Conservation (phyloP, 1,139 yeast genomes). For the Saccharomycopsis phalli region DNA sequence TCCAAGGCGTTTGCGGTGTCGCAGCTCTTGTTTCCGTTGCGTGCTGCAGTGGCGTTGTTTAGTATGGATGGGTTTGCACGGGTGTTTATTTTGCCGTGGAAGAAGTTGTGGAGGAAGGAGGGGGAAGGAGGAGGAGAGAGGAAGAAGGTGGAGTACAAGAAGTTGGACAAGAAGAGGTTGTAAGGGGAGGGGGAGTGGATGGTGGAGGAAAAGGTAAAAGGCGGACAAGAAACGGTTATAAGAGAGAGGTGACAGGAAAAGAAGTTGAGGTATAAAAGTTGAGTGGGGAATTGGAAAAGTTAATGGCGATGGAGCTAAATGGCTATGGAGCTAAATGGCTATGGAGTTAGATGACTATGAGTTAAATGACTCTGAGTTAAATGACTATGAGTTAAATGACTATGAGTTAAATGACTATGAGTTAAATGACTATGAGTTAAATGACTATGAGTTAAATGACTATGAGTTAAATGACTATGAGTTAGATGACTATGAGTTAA, state of each 20-base stretch:
- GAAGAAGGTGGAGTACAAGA: constrained; percentile 11
- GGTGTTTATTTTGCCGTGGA: constrained; percentile 4
- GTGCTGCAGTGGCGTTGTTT: constrained; percentile 9
- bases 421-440: no score
- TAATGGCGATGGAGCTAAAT: no score
- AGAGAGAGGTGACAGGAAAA: neutral
- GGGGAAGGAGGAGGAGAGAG: constrained; percentile 9
- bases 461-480: no score
- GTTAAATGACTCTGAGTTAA: no score
- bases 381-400: no score
- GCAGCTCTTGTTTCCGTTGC: constrained; percentile 6
- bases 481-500: no score
- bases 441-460: no score
- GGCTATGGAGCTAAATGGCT: no score
- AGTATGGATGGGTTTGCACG: constrained; percentile 2
- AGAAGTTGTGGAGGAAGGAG: neutral
- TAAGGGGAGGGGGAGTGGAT: neutral
- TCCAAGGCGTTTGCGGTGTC: constrained; percentile 9
- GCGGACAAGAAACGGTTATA: neutral
- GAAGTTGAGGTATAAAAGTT: neutral
- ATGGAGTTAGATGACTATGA: no score
- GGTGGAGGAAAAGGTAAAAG: neutral
- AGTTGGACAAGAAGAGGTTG: constrained; percentile 13
- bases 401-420: no score
- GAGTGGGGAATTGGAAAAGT: neutral